Evolutionary conservation across 2,329 filamentous ascomycete genomes (phyloP).

Genomic region (Colletotrichum sp.): DNA sequence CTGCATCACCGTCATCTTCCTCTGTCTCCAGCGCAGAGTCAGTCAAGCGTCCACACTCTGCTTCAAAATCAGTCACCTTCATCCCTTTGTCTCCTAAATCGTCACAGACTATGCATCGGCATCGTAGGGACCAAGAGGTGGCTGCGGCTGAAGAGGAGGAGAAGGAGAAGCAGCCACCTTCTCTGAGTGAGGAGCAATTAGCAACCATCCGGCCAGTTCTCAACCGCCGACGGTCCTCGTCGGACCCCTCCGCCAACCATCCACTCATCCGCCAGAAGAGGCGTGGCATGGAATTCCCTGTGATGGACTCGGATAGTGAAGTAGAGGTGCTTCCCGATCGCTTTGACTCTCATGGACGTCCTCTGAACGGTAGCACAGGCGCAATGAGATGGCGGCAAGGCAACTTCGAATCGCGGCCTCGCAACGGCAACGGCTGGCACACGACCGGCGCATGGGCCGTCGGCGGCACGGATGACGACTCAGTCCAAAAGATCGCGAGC

Average conservation of each 20-base stretch:
- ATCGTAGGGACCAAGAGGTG: conserved; percentile 39
- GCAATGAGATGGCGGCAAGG: conserved; percentile 39
- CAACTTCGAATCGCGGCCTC: conserved; percentile 44
- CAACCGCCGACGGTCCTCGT: conserved; percentile 32
- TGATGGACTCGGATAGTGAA: conserved; percentile 35
- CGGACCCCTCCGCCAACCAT: conserved; percentile 34
- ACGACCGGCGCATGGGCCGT: conserved; percentile 50
- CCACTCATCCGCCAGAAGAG: conserved; percentile 25
- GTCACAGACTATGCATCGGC: conserved; percentile 47
- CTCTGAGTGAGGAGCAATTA: conserved; percentile 19
- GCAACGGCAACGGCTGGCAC: conserved; percentile 35
- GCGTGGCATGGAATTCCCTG: conserved; percentile 17
- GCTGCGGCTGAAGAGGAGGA: conserved; percentile 23
- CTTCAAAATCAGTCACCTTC: conserved; percentile 49
- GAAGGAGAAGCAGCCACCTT: conserved; percentile 13
- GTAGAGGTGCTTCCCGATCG: conserved; percentile 52
- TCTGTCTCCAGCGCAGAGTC: conserved; percentile 9
- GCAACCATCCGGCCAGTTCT: conserved; percentile 14
- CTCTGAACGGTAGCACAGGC: conserved; percentile 33
- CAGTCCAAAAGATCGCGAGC: conserved; percentile 43
- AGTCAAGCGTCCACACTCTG: conserved; percentile 11
- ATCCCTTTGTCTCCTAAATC: conserved; percentile 56
- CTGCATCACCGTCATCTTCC: conserved; percentile 1
- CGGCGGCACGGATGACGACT: conserved; percentile 45
- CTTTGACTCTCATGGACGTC: conserved; percentile 49